A percentile compares a stretch with the other conserved stretches of the same genome.
These are phyloP conservation scores for Talaromyces sp. DNA, from an alignment of 2,329 filamentous ascomycete species.

Conservation along the genomic window DNA sequence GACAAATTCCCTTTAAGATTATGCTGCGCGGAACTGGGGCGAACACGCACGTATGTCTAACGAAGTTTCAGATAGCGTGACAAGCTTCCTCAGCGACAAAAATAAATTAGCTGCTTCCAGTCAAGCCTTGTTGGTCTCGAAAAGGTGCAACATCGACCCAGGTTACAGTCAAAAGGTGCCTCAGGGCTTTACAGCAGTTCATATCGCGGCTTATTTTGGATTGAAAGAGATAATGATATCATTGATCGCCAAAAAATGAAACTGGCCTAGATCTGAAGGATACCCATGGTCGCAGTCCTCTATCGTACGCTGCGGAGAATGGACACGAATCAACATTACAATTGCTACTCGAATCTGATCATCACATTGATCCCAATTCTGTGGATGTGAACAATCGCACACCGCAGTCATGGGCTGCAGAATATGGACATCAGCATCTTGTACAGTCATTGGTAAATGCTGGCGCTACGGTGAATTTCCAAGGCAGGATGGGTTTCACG, in stretches of 20 bases:
- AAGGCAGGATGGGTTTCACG: neutral
- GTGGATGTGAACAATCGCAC: neutral
- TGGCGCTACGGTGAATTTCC: neutral
- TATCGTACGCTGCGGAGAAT: neutral
- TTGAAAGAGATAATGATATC: neutral
- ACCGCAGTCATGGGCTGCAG: neutral
- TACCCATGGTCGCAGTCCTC: neutral
- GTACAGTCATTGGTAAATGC: neutral
- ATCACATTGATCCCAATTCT: neutral
- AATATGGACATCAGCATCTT: neutral
- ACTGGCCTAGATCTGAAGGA: neutral
- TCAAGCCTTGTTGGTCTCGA: neutral
- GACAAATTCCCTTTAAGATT: slow-evolving; percentile 13
- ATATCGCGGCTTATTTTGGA: neutral
- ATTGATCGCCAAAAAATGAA: neutral
- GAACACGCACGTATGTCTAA: slow-evolving; percentile 8
- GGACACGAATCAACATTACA: neutral
- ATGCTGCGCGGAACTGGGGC: slow-evolving; percentile 15
- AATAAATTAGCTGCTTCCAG: neutral
- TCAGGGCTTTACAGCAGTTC: neutral
- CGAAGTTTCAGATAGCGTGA: neutral
- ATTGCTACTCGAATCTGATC: neutral
- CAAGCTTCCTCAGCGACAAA: neutral
- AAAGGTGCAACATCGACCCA: neutral
- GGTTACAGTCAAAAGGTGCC: neutral